These are phyloP conservation scores for Parietaria judaica DNA, from an alignment of 306 rosid genomes.

Conservation along the genomic window DNA sequence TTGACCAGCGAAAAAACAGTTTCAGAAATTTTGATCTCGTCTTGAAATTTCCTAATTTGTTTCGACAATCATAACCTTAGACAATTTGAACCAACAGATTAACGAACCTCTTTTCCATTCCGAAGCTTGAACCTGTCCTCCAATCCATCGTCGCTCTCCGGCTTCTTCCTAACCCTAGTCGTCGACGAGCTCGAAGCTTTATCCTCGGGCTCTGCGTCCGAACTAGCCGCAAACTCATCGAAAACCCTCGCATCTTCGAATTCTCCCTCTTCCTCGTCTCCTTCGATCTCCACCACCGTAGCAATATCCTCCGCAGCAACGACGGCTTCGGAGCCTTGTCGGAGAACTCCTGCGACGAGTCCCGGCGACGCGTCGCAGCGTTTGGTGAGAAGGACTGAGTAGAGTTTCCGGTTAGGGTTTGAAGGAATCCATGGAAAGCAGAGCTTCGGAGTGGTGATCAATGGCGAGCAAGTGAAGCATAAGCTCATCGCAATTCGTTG, in stretches of 20 bases:
- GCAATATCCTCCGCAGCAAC: conserved; percentile 18
- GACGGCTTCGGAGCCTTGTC: conserved; percentile 10
- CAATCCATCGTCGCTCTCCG: conserved; percentile 24
- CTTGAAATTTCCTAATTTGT: not conserved
- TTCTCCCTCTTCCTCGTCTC: conserved; percentile 9
- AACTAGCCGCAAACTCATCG: conserved; percentile 15
- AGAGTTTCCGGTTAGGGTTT: conserved; percentile 24
- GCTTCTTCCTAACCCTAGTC: conserved; percentile 40
- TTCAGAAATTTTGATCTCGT: not conserved
- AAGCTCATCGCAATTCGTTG: conserved; percentile 31
- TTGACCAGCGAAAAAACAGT: not conserved
- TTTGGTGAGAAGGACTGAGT: conserved; percentile 9
- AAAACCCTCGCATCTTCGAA: not conserved
- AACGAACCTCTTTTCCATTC: conserved; percentile 71
- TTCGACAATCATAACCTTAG: not conserved
- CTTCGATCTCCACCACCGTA: conserved; percentile 5
- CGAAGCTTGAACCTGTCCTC: conserved; percentile 72
- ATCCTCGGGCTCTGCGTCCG: conserved; percentile 15
- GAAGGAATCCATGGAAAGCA: conserved; percentile 14
- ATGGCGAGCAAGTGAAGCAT: conserved; percentile 29
- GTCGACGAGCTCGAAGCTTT: conserved; percentile 21
- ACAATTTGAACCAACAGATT: not conserved
- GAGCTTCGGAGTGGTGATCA: conserved; percentile 20
- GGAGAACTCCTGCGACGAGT: conserved; percentile 19
- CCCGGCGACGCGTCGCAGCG: not conserved